Evolutionary conservation across 1,139 yeast genomes (phyloP), one percentile per base, ranked within the genome.

Genomic region (Candida pseudoviswanathii): DNA sequence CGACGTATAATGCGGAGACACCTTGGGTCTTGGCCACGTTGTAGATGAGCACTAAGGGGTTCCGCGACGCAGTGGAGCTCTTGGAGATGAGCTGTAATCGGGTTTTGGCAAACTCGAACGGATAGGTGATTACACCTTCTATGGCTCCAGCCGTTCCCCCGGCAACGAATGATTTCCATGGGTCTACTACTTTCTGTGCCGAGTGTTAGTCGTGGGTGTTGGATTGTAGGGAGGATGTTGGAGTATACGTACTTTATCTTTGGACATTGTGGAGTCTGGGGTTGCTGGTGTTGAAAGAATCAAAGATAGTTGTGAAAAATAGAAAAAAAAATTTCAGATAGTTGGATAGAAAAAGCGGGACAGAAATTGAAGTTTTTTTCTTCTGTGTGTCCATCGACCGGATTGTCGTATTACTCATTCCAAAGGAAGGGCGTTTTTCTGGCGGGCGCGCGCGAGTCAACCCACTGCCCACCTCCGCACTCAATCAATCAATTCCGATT

Each of bases 71-170:
- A 43, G 73, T 85, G 21, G 89, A 74, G 1, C 83, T 64, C 64
- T 86, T 87, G 64, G 86, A 89, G 31, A 88, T 83, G 53, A 94
- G 78, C 70, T 94, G 99, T 44, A 94, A 77, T 54, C 98, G 75
- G 5, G 99, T 94, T 65, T 94, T 94, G 42, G 98, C 97, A 70
- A 92, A 94, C 67, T 94, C 99, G 67, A 94, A 94, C 1, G 99
- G 99, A 65, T 91, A 94, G 0, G 97, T 92, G 45, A 89, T 78
- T 38, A 83, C 82, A 30, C 97, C 97, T 70, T 92, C 98, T 43
- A 90, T 80, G 37, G 96, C 97, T 53, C 98, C 98, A 1, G 97
- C 98, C 0, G 89, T 75, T 46, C 96, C 96, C 48, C 98, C 98
- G 8, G 97, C 97, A 16, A 90, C 78, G 62, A 92, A 89, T 2